These are phyloP conservation scores for Colletotrichum sp. DNA, from an alignment of 2,329 filamentous ascomycete species.

Conservation along the genomic window DNA sequence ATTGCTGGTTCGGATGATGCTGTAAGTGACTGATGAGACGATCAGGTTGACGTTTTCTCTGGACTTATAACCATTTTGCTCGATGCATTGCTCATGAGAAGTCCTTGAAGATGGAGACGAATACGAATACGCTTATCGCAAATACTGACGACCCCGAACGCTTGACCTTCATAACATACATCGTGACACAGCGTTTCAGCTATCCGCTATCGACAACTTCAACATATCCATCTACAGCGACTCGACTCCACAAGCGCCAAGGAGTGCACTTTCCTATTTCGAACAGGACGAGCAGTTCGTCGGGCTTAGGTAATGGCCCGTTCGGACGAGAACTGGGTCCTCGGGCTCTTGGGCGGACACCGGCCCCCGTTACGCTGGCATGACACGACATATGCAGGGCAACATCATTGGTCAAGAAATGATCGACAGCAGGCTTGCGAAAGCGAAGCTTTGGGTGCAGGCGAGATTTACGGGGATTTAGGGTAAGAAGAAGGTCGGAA, in stretches of 20 bases:
- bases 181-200: background rate
- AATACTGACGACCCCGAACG: background rate
- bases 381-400: background rate
- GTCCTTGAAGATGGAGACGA: fast-evolving
- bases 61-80: background rate
- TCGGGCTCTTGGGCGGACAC: background rate
- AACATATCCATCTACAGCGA: background rate
- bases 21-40: background rate
- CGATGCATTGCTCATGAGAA: background rate
- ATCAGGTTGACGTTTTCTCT: background rate
- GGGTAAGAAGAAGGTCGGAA: background rate
- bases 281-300: background rate
- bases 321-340: background rate
- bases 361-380: background rate
- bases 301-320: background rate
- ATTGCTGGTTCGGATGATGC: background rate
- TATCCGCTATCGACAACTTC: background rate
- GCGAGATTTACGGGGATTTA: background rate
- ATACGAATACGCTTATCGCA: background rate
- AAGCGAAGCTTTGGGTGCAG: background rate
- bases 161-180: background rate
- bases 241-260: background rate
- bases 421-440: background rate
- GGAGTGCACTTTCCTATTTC: background rate
- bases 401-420: background rate